These are phyloP conservation scores for Kalmusia sp. DNA, from an alignment of 2,329 filamentous ascomycete species.

Conservation along the genomic window DNA sequence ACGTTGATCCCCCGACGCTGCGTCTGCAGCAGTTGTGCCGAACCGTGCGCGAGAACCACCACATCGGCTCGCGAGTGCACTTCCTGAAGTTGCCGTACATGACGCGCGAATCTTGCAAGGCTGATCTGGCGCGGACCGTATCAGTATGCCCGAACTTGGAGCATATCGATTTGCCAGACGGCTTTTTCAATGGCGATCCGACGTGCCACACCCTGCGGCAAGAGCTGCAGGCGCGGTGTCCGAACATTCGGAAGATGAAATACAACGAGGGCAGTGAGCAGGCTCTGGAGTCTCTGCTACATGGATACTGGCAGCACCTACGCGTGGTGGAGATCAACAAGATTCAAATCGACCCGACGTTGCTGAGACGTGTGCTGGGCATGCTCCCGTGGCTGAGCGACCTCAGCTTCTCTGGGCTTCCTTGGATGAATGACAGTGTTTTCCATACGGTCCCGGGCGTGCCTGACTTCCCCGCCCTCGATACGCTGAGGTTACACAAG, in stretches of 20 bases:
- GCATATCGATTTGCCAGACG: slow-evolving; percentile 90
- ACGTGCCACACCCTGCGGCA: slow-evolving; percentile 78
- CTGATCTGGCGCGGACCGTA: slow-evolving; percentile 83
- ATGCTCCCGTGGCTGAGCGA: slow-evolving; percentile 73
- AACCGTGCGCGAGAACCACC: slow-evolving; percentile 79
- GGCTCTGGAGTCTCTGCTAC: slow-evolving; percentile 73
- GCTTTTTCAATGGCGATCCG: slow-evolving; percentile 82
- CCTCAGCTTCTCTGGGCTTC: slow-evolving; percentile 74
- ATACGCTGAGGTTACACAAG: slow-evolving; percentile 75
- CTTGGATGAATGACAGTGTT: slow-evolving; percentile 77
- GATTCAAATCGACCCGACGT: slow-evolving; percentile 72
- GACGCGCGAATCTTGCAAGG: slow-evolving; percentile 86
- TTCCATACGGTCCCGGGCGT: slow-evolving; percentile 71
- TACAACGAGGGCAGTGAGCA: slow-evolving; percentile 81
- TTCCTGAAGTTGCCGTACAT: slow-evolving; percentile 93
- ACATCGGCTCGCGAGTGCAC: slow-evolving; percentile 72
- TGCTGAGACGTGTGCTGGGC: slow-evolving; percentile 74
- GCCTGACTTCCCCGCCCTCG: slow-evolving; percentile 76
- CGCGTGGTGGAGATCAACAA: slow-evolving; percentile 75
- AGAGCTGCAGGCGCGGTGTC: slow-evolving; percentile 83
- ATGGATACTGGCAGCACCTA: slow-evolving; percentile 72
- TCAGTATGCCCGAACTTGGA: slow-evolving; percentile 83
- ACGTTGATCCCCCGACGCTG: slow-evolving; percentile 77
- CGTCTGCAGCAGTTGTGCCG: slow-evolving; percentile 81
- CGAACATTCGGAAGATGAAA: slow-evolving; percentile 86